phyloP scores from a whole-genome alignment of 163 green algal species.

The Scenedesmus sp. region DNA sequence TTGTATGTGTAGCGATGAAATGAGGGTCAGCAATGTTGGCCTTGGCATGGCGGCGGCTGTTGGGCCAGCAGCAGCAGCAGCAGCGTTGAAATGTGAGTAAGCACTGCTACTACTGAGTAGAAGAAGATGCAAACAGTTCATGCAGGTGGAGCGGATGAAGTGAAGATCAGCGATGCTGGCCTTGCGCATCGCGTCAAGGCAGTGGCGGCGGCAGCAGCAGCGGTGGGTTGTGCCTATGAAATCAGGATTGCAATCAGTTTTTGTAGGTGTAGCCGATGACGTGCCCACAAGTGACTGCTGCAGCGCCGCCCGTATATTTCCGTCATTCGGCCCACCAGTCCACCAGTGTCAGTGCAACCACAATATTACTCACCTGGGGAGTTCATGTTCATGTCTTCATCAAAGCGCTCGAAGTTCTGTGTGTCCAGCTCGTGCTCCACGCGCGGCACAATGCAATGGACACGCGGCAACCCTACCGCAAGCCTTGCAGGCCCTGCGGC shows the following conservation, averaged over 20 bases:
- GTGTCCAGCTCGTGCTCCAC: slow-evolving; percentile 90
- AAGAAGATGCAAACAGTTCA: slow-evolving; percentile 52
- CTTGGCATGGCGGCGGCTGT: slow-evolving; percentile 23
- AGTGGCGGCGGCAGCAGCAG: not conserved
- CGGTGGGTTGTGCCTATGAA: not conserved
- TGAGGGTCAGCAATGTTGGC: slow-evolving; percentile 81
- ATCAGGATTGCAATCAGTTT: not conserved
- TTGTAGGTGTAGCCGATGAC: slow-evolving; percentile 99
- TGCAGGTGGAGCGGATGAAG: slow-evolving; percentile 99
- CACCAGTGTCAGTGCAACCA: no score
- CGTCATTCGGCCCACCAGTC: no score
- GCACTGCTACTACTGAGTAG: not conserved
- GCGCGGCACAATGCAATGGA: no score
- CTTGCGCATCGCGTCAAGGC: slow-evolving; percentile 2
- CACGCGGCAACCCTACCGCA: no score
- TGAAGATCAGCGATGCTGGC: slow-evolving; percentile 80
- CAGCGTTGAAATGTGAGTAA: not conserved
- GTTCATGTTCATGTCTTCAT: slow-evolving; percentile 76
- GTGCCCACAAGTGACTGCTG: slow-evolving; percentile 79
- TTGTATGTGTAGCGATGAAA: slow-evolving; percentile 99
- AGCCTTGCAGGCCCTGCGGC: no score
- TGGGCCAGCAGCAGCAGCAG: not conserved
- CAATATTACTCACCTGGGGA: not conserved
- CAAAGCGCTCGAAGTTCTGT: slow-evolving; percentile 98
- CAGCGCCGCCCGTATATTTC: no score